Evolutionary conservation across 768 basidiomycete genomes (phyloP).

Genomic region (Tricholoma furcatifolium): DNA sequence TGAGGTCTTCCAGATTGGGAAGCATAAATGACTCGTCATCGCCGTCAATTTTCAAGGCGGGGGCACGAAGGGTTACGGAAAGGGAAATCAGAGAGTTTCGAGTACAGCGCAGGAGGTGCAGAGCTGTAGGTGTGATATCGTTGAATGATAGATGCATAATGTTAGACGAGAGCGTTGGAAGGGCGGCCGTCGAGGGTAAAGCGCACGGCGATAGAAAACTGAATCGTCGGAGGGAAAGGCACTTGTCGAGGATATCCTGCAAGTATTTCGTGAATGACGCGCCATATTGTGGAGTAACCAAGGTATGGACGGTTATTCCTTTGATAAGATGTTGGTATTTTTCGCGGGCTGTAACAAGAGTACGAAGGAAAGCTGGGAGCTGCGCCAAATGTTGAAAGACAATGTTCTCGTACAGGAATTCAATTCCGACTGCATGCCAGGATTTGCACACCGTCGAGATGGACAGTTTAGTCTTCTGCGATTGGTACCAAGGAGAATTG

Average conservation of each 20-base stretch:
- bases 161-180: no score
- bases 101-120: no score
- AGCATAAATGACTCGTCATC: no score
- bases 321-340: not conserved
- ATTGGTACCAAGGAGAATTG: not conserved
- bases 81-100: not conserved
- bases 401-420: not conserved
- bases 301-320: not conserved
- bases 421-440: not conserved
- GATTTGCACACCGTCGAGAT: no score
- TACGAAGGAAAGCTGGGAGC: not conserved
- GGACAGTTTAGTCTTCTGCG: no score
- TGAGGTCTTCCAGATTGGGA: no score
- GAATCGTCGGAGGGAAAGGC: not conserved
- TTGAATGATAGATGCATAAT: no score
- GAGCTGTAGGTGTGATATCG: no score
- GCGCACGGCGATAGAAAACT: not conserved
- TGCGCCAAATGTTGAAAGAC: no score
- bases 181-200: no score
- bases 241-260: not conserved
- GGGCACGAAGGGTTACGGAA: not conserved
- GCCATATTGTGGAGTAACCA: not conserved
- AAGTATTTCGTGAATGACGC: not conserved
- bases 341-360: not conserved
- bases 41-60: not conserved